phyloP scores from a whole-genome alignment of 495 filamentous ascomycete genomes.

The Tuber aestivum region DNA sequence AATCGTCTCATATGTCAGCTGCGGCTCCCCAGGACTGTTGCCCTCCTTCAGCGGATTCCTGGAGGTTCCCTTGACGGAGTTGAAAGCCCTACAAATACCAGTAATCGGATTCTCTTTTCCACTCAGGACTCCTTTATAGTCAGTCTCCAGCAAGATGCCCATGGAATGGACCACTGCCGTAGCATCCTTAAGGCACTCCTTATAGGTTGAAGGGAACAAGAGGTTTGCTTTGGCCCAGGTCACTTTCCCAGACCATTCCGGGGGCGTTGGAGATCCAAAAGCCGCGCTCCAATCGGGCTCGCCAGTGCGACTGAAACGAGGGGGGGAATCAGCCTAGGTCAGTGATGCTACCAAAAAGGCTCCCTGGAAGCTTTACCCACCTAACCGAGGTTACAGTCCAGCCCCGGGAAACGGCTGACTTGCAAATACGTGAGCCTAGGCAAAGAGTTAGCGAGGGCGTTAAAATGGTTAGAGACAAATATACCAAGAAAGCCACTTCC shows the following conservation, averaged over 20 bases:
- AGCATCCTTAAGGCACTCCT: constrained; percentile 61
- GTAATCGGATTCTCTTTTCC: constrained; percentile 70
- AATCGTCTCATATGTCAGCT: constrained; percentile 96
- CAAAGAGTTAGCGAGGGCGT: constrained; percentile 7
- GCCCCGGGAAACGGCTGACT: constrained; percentile 68
- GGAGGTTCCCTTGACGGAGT: constrained; percentile 56
- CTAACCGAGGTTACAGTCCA: constrained; percentile 89
- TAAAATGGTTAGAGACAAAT: constrained; percentile 31
- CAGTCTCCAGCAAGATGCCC: constrained; percentile 94
- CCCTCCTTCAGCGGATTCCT: constrained; percentile 58
- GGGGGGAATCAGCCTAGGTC: background rate
- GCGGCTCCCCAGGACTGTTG: constrained; percentile 53
- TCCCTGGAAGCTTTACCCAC: constrained; percentile 45
- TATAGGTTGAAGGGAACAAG: constrained; percentile 71
- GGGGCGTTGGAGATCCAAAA: constrained; percentile 64
- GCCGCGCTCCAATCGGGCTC: constrained; percentile 75
- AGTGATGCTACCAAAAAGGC: background rate
- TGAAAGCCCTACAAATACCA: constrained; percentile 72
- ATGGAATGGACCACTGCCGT: constrained; percentile 84
- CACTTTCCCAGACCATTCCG: constrained; percentile 73
- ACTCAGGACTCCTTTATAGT: constrained; percentile 88
- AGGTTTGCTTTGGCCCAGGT: constrained; percentile 84
- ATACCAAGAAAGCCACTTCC: constrained; percentile 87
- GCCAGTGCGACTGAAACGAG: constrained; percentile 66
- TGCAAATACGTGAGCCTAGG: constrained; percentile 79